Evolutionary conservation across 345 rosid species (phyloP).

Genomic region (Moricandia moricandioides): DNA sequence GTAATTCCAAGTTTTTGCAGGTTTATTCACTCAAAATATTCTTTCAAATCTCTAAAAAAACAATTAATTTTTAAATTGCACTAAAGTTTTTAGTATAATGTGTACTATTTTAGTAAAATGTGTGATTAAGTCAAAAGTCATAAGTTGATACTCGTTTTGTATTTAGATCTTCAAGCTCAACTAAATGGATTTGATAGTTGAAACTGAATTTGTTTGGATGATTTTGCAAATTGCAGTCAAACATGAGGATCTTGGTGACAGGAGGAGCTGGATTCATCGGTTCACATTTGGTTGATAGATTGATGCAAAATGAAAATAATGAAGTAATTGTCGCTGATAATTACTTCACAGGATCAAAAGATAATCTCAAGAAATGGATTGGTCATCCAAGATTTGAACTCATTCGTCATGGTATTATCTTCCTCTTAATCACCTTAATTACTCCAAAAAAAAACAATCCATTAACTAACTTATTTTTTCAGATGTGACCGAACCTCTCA

Average conservation of each 20-base stretch:
- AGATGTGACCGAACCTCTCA: constrained; percentile 84
- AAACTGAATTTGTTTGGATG: neutral
- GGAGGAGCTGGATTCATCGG: constrained; percentile 98
- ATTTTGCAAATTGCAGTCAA: constrained; percentile 51
- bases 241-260: constrained; percentile 87
- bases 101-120: neutral
- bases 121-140: neutral
- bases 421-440: neutral
- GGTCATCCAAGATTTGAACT: constrained; percentile 97
- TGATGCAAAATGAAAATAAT: constrained; percentile 89
- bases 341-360: constrained; percentile 90
- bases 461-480: neutral
- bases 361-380: constrained; percentile 81
- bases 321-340: constrained; percentile 92
- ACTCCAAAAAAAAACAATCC: neutral
- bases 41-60: neutral
- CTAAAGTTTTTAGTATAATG: neutral
- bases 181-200: neutral
- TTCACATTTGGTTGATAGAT: constrained; percentile 80
- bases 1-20: constrained; percentile 87
- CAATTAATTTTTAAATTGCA: neutral
- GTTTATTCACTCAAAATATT: constrained; percentile 34
- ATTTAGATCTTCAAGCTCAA: constrained; percentile 15
- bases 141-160: neutral
- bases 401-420: constrained; percentile 82